Evolutionary conservation across 148 eudicot genomes (phyloP).

Genomic region (Salicornia ramosissima): DNA sequence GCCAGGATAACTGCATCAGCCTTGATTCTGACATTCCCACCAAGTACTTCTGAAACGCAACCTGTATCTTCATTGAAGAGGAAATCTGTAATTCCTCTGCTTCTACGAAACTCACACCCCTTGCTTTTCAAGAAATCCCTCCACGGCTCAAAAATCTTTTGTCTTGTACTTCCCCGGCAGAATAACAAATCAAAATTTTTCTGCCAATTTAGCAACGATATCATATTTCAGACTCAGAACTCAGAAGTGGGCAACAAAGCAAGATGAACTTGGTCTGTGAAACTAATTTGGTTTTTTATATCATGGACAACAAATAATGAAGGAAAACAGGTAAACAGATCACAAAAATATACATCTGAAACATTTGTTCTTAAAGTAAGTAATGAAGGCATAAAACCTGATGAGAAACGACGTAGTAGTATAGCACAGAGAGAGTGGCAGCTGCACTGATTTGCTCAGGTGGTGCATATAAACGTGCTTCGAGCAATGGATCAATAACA

Average conservation of each 20-base stretch:
- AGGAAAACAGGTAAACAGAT: no score
- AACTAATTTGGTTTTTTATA: no score
- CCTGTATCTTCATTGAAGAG: conserved; percentile 48
- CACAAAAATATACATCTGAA: background rate
- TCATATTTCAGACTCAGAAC: background rate
- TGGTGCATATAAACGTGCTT: conserved; percentile 71
- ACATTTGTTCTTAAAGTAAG: background rate
- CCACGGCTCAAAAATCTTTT: conserved; percentile 70
- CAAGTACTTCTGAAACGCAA: conserved; percentile 57
- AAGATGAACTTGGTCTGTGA: background rate
- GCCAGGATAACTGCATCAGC: conserved; percentile 74
- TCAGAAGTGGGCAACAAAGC: background rate
- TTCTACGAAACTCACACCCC: conserved; percentile 63
- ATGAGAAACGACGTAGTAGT: conserved; percentile 57
- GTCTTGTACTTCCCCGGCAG: conserved; percentile 63
- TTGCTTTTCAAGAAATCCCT: conserved; percentile 42
- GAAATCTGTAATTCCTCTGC: conserved; percentile 67
- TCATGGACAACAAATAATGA: no score
- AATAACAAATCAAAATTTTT: conserved; percentile 50
- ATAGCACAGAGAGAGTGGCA: conserved; percentile 62
- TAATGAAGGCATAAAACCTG: conserved; percentile 43
- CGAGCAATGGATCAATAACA: conserved; percentile 57
- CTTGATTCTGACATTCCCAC: conserved; percentile 73
- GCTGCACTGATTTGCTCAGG: conserved; percentile 81
- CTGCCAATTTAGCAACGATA: conserved; percentile 27